Evolutionary conservation across 164 flowering plant species (phyloP), one percentile per base, ranked within the genome.

Genomic region (Saururus chinensis): DNA sequence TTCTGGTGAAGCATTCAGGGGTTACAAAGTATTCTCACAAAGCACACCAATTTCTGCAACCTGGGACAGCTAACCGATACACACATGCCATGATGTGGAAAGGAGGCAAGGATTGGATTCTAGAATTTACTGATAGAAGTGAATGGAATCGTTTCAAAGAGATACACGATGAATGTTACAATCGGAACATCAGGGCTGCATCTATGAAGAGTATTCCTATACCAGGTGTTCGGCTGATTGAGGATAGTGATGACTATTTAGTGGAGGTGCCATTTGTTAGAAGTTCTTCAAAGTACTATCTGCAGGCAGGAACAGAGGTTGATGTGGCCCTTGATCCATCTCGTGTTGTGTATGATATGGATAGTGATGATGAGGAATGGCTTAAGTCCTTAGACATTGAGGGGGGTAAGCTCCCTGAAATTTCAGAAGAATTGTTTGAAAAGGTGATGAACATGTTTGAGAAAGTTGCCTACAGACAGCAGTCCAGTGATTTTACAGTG

Each of bases 31-130:
- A 83, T 77, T 75, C 93, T 9, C 78, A 84, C 69, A 95, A 89
- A 75, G 92, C 97, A 16, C 84, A 81, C 70, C 91, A 91, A 59
- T 76, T 87, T 76, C 60, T 95, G 72, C 99, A 87, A 80, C 85
- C 96, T 57, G 97, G 95, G 54, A 71, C 91, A 49, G 82, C 93
- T 56, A 95, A 95, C 60, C 92, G 99, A 35, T 86, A 67, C 63
- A 87, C 95, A 17, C 95, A 91, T 88, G 93, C 89, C 40, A 86
- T 89, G 89, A 87, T 91, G 92, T 95, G 99, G 99, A 85, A 80
- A 79, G 99, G 97, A 61, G 99, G 92, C 61, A 95, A 91, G 70
- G 99, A 95, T 60, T 95, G 99, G 99, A 80, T 59, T 25, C 74
- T 95, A 77, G 99, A 95, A 69, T 95, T 95, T 67, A 77, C 87